Conservation (phyloP, 331 rosid genomes). For the Quercus phellos region DNA sequence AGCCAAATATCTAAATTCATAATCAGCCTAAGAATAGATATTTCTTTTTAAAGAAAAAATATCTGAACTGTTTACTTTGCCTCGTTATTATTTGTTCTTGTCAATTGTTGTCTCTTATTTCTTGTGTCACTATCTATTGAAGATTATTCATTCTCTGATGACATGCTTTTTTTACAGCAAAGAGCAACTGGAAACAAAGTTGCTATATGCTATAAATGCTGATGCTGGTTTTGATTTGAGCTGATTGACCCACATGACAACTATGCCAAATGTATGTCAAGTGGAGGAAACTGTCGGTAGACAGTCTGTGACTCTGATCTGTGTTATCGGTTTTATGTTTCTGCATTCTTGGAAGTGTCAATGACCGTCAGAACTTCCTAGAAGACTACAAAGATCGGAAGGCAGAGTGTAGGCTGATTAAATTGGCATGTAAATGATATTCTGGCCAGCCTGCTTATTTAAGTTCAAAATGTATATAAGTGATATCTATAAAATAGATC, state of each 20-base stretch:
- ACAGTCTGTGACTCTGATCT: neutral
- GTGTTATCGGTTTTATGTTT: neutral
- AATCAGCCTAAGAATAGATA: neutral
- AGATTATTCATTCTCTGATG: neutral
- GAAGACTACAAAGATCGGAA: neutral
- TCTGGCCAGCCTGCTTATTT: neutral
- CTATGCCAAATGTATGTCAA: neutral
- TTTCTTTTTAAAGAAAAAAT: neutral
- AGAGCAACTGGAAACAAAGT: conserved; percentile 81
- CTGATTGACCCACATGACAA: conserved; percentile 25
- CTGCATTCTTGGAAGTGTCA: conserved; percentile 6
- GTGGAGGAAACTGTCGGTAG: neutral
- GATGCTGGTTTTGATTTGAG: conserved; percentile 97
- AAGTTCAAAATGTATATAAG: neutral
- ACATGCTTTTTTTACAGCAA: conserved; percentile 47
- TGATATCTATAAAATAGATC: neutral
- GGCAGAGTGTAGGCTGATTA: neutral
- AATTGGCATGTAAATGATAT: neutral
- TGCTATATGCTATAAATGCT: conserved; percentile 81
- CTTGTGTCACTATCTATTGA: conserved; percentile 3
- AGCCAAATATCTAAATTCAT: neutral
- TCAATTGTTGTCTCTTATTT: neutral
- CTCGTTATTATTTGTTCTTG: neutral
- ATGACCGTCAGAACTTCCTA: conserved; percentile 11
- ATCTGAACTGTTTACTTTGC: neutral